Base-by-base conservation (phyloP, 257 asterid genomes). In the Apocynum venetum region DNA sequence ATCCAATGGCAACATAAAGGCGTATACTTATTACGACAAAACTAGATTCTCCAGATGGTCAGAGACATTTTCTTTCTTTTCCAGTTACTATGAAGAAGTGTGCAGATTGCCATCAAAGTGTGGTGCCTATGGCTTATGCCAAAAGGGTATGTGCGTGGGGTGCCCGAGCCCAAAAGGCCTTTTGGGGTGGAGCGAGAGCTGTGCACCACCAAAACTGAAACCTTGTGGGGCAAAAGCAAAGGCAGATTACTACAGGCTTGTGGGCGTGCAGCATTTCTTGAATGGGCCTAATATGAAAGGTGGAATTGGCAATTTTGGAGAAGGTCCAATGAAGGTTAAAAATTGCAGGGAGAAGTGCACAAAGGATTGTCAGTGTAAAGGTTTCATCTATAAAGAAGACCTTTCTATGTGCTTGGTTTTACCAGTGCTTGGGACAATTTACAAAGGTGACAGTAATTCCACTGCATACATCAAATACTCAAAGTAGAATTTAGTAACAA, bases 91-190 rank as follows among this genome's bases (percentile, higher is more conserved):
- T 44, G 73, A 78, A 3, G 72, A 72, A 59, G 66, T 52, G 69
- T 82, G 85, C 46, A 72, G 79, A 10, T 11, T 36, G n/a, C 85
- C 85, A 8, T n/a, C 69, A 8, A 75, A 78, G 31, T 82, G 85
- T 6, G 85, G 82, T 6, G 49, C 79, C 0, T 57, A 49, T 2
- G 82, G 85, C 6, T 64, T 82, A 51, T 82, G 85, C 72, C 47
- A 74, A 36, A 69, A 1, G 49, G 75, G 75, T 35, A 78, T 74
- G 77, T 82, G 85, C 48, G 78, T 78, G 19, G 82, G 66, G 0
- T 82, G 85, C 49, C 85, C 85, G 0, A 77, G 47, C 0, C 82
- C 55, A 17, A 82, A 78, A 10, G 85, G 85, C 3, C 73, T 82
- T 60, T 38, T 78, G 43, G 82, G 82, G 14, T 82, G 85, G 82